Percentiles rank a stretch among this genome's conserved stretches.
These are phyloP conservation scores for Hypoxylon fuscum DNA, from an alignment of 495 filamentous ascomycete species.

Conservation along the genomic window DNA sequence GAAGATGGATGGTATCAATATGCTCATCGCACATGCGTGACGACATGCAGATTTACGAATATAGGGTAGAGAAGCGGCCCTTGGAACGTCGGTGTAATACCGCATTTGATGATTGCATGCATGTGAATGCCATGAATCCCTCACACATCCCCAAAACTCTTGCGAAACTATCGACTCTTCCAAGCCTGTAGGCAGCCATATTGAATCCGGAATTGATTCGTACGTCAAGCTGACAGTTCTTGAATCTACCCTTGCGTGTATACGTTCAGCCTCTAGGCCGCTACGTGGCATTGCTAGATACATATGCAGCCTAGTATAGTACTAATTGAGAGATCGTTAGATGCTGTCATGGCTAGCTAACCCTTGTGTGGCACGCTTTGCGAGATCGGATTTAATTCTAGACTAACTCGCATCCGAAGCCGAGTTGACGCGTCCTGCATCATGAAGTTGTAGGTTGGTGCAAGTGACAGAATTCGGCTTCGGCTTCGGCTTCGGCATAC, in stretches of 20 bases:
- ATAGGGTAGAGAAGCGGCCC: background rate
- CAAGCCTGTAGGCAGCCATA: background rate
- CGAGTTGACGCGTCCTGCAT: slow-evolving; percentile 25
- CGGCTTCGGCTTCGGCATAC: background rate
- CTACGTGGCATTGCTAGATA: background rate
- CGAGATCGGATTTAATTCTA: slow-evolving; percentile 19
- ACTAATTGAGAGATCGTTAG: slow-evolving; percentile 4
- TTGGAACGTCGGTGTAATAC: slow-evolving; percentile 1
- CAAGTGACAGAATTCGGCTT: background rate
- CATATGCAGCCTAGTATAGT: background rate
- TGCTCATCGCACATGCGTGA: background rate
- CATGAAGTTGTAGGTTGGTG: background rate
- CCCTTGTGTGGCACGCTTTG: slow-evolving; percentile 1
- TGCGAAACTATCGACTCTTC: background rate
- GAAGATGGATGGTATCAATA: background rate
- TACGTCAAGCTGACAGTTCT: background rate
- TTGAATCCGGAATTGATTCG: background rate
- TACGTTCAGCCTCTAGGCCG: slow-evolving; percentile 10
- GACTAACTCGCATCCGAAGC: background rate
- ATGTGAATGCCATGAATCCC: background rate
- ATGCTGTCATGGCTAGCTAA: background rate
- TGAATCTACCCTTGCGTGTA: slow-evolving; percentile 1
- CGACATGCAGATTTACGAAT: background rate
- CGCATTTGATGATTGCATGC: slow-evolving; percentile 17
- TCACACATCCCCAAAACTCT: background rate